Evolutionary conservation across 371 early-diverging fungal species (phyloP), one percentile per base, ranked within the genome.

Genomic region (Saksenaea vasiformis): DNA sequence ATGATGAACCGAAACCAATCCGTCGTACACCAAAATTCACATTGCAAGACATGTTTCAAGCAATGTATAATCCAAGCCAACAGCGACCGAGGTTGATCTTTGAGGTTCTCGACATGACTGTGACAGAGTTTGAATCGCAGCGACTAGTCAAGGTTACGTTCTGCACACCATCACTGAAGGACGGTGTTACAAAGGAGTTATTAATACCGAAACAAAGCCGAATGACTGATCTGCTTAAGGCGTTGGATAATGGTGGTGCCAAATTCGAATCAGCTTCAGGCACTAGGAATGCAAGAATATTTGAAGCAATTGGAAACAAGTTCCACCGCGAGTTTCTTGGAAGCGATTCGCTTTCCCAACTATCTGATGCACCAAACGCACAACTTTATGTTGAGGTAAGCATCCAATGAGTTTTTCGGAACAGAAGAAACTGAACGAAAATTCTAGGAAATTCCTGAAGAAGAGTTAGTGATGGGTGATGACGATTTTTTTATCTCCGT

Each of bases 41-140:
- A 4, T 44, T 69, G 34, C 63, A 55, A 37, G 68, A 69, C 14
- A 65, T 78, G 27, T 54, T 64, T n/a, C 60, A 68, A 26, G 56
- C 55, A n/a, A 31, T 31, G n/a, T 62, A 55, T 51, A 19, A 24
- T 14, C 62, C 41, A 22, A n/a, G 22, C 2, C 28, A 35, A 9
- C 37, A 37, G 17, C 59, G 61, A 38, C 39, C 62, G 3, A 65
- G 60, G 17, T 35, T 96, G 10, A 85, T 80, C 60, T 98, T 95
- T 70, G 97, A 98, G 68, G 82, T 91, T 35, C 64, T 96, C 59
- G 91, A 94, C 38, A 80, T 95, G 19, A 84, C 86, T 17, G 74
- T 96, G 38, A 76, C 79, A 10, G 95, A 96, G 68, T 78, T 95
- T 31, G 96, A 97, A 61, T 85, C 78, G 44, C 94, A 93, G 70